Base-by-base conservation (phyloP, 306 rosid genomes). In the Malus sieversii region DNA sequence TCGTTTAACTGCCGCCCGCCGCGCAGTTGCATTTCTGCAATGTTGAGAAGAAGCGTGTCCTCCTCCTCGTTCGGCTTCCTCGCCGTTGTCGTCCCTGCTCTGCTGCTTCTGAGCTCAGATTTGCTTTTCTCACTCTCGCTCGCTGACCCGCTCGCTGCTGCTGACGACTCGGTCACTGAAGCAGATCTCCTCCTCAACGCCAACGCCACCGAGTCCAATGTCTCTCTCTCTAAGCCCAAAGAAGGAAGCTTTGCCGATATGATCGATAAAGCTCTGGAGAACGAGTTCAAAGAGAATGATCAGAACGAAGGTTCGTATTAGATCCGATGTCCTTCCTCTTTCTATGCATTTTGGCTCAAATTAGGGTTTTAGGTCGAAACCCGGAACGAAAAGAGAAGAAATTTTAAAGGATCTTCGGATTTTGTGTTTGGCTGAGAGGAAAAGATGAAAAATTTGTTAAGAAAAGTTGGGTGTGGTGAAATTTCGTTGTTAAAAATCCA, bases 221-320 rank as follows among this genome's bases (percentile, higher is more conserved):
- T 82, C 27, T 86, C 99, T 13, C 69, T 68, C 25, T 87, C 97
- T 9, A 83, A 85, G 38, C 88, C 89, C 4, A 81, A 89, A 42
- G 97, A 94, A 77, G 96, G 88, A 3, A 90, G 93, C 78, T 96
- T 96, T 66, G 98, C 99, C 4, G 97, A 96, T 73, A 96, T 96
- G 78, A 89, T 96, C 73, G 99, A 96, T 85, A 96, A 91, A 55
- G 99, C 98, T 76, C 84, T 96, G 46, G 93, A 93, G 86, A 86
- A 92, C 51, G 99, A 96, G 87, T 96, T 96, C 92, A 78, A 92
- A 63, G 98, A 96, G 57, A 86, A 82, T 81, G 99, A 96, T 60
- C 99, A 92, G 80, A 88, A 88, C 52, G 97, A 96, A 95, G 97
- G 97, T 92, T 61, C 12, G 68, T 64, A 16, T 79, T 84, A 71